A percentile compares a stretch with the other conserved stretches of the same genome.
Conservation (phyloP, 2,329 filamentous ascomycete genomes). For the Colletotrichum lindemuthianum region DNA sequence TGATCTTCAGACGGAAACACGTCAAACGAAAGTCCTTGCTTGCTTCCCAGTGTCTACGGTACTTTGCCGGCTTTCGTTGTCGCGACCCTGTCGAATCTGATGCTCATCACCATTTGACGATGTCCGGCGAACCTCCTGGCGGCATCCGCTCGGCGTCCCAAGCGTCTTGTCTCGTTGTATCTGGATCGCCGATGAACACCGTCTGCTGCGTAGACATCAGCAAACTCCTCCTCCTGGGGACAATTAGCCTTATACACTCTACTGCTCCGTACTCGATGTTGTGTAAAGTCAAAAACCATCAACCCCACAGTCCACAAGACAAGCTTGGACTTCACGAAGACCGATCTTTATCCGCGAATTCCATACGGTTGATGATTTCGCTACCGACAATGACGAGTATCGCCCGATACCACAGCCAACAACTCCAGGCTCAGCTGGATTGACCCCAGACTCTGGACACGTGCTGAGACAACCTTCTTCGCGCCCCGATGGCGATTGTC, state of each 20-base stretch:
- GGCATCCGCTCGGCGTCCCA: conserved; percentile 4
- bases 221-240: conserved; percentile 1
- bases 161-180: conserved; percentile 5
- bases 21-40: conserved; percentile 17
- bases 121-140: not conserved
- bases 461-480: conserved; percentile 37
- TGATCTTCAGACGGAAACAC: conserved; percentile 31
- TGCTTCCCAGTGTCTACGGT: conserved; percentile 18
- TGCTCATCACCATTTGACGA: not conserved
- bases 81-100: conserved; percentile 13
- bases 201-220: not conserved
- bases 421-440: conserved; percentile 19
- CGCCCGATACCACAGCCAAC: no score
- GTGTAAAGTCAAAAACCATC: no score
- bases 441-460: conserved; percentile 30
- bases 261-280: not conserved
- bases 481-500: conserved; percentile 20
- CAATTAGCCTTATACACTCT: not conserved
- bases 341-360: no score
- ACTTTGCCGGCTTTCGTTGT: conserved; percentile 22
- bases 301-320: no score
- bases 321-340: no score
- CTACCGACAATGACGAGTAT: no score
- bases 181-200: conserved; percentile 16
- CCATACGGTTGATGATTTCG: no score